phyloP scores from a whole-genome alignment of 805 yeast genomes.

The Candida andamanensis region DNA sequence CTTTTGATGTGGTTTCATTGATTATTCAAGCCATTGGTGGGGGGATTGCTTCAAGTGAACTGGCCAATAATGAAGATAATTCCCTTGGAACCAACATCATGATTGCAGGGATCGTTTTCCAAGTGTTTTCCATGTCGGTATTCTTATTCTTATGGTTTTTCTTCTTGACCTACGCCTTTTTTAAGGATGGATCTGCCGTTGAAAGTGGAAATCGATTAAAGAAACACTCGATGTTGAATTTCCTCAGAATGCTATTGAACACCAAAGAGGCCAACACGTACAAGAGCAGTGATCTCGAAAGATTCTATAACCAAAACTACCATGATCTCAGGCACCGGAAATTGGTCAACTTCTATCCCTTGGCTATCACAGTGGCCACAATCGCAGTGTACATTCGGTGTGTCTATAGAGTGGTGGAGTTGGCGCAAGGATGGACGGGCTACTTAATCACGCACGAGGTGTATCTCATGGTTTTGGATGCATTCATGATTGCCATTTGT shows the following conservation, averaged over 20 bases:
- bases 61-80: constrained; percentile 14
- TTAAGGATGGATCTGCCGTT: constrained; percentile 13
- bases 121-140: constrained; percentile 31
- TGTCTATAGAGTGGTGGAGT: constrained; percentile 35
- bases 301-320: constrained; percentile 22
- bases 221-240: constrained; percentile 16
- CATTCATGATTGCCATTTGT: constrained; percentile 28
- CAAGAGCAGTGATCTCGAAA: constrained; percentile 19
- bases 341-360: constrained; percentile 23
- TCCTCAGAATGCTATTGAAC: constrained; percentile 21
- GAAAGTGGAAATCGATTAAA: constrained; percentile 7
- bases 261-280: constrained; percentile 16
- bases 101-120: constrained; percentile 35
- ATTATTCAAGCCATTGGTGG: constrained; percentile 38
- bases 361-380: constrained; percentile 28
- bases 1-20: constrained; percentile 28
- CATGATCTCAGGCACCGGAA: constrained; percentile 16
- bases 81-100: constrained; percentile 27
- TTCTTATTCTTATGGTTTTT: constrained; percentile 29
- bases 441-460: constrained; percentile 32
- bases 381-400: constrained; percentile 27
- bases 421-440: constrained; percentile 32
- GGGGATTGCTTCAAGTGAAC: constrained; percentile 24
- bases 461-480: constrained; percentile 32
- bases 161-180: constrained; percentile 24